These are phyloP conservation scores for Berkeleyomyces basicola DNA, from an alignment of 2,329 filamentous ascomycete genomes.

Conservation along the genomic window DNA sequence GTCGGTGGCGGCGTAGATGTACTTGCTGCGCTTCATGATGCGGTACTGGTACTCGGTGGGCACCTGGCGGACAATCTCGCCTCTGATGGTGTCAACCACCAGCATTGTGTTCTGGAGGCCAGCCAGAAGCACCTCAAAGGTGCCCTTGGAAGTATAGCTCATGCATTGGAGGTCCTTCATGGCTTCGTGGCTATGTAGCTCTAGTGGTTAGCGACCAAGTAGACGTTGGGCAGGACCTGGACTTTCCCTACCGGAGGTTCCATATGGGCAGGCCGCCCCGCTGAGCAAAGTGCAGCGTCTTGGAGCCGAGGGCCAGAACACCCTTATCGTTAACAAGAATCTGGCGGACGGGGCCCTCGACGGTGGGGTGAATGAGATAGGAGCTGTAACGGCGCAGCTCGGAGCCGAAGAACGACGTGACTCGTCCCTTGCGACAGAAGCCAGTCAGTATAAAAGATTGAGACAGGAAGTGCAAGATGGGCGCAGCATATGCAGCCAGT, in stretches of 20 bases:
- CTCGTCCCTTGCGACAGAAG: constrained; percentile 46
- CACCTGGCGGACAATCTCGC: constrained; percentile 52
- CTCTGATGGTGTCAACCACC: constrained; percentile 52
- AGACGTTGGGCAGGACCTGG: background rate
- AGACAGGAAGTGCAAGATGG: background rate
- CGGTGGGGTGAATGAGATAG: constrained; percentile 57
- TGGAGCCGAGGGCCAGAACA: constrained; percentile 66
- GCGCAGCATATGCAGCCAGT: background rate
- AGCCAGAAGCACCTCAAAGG: constrained; percentile 69
- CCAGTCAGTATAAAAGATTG: background rate
- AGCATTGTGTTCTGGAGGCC: constrained; percentile 80
- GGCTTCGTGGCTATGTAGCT: constrained; percentile 4
- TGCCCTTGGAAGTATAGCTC: constrained; percentile 81
- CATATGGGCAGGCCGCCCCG: constrained; percentile 72
- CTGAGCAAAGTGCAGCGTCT: constrained; percentile 75
- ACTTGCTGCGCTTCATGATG: constrained; percentile 78
- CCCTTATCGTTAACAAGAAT: constrained; percentile 84
- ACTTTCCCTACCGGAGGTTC: constrained; percentile 53
- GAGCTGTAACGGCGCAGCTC: constrained; percentile 84
- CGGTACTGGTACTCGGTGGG: constrained; percentile 63
- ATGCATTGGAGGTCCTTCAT: constrained; percentile 80
- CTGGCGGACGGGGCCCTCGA: constrained; percentile 70
- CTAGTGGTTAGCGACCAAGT: background rate
- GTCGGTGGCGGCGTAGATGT: constrained; percentile 81
- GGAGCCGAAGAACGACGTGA: constrained; percentile 73